phyloP scores from a whole-genome alignment of 371 early-diverging fungal genomes.

The Amoeboaphelidium occidentale region DNA sequence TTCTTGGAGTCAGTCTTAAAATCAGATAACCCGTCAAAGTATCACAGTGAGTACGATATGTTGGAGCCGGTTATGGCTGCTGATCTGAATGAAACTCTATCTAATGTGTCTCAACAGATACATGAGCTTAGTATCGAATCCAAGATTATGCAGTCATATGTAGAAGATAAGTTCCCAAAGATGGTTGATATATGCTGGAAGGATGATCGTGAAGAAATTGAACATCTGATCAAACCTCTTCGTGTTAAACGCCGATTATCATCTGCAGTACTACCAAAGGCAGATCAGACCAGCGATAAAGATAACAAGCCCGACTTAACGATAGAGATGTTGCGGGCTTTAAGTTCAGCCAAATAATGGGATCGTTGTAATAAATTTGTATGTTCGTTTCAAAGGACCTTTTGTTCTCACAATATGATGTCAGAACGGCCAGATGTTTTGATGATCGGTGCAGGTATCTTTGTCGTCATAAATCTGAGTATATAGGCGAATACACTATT shows the following conservation, averaged over 20 bases:
- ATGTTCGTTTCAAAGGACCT: background rate
- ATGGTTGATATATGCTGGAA: too few relatives aligned
- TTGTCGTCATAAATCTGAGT: background rate
- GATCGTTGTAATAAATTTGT: background rate
- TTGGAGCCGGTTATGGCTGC: too few relatives aligned
- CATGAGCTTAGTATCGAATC: too few relatives aligned
- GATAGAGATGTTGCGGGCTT: background rate
- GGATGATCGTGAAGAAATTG: background rate
- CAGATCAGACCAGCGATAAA: background rate
- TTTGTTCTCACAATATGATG: background rate
- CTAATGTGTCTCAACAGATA: too few relatives aligned
- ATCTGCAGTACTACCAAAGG: background rate
- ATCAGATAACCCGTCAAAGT: too few relatives aligned
- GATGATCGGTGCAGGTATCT: background rate
- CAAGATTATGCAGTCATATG: too few relatives aligned
- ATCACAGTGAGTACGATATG: too few relatives aligned
- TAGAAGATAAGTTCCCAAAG: too few relatives aligned
- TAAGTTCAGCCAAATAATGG: background rate
- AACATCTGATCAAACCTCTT: background rate
- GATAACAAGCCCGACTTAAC: background rate
- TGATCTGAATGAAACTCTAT: too few relatives aligned
- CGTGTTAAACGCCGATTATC: background rate
- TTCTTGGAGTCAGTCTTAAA: too few relatives aligned
- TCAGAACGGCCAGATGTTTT: background rate
- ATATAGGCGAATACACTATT: background rate